These are phyloP conservation scores for Apiotrichum montevideense DNA, from an alignment of 1,284 basidiomycete species.

Conservation along the genomic window DNA sequence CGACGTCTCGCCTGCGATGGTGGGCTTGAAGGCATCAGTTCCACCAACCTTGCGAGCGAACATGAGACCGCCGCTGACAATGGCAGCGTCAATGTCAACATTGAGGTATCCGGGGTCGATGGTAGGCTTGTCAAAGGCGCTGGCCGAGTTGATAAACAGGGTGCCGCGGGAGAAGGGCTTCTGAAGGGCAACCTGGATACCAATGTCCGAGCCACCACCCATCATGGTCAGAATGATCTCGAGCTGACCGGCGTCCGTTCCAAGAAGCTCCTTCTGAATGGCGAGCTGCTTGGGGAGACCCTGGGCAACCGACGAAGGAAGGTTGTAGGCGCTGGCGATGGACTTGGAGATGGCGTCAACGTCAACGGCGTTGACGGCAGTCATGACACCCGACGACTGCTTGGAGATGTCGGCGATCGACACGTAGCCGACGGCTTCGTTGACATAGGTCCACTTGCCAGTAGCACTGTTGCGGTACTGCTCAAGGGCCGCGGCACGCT, in stretches of 20 bases:
- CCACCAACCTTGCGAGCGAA: constrained; percentile 35
- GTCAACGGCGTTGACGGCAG: constrained; percentile 52
- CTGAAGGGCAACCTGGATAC: constrained; percentile 45
- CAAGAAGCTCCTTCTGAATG: constrained; percentile 33
- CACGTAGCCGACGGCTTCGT: constrained; percentile 42
- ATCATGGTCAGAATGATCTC: constrained; percentile 44
- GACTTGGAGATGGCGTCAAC: constrained; percentile 65
- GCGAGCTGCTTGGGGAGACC: constrained; percentile 38
- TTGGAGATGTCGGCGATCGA: constrained; percentile 28
- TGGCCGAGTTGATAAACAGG: constrained; percentile 53
- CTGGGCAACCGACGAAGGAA: constrained; percentile 34
- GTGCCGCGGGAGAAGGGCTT: constrained; percentile 48
- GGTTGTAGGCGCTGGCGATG: constrained; percentile 48
- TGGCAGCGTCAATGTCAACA: constrained; percentile 40
- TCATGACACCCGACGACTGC: constrained; percentile 49
- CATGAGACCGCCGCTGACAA: constrained; percentile 28
- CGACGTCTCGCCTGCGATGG: constrained; percentile 31
- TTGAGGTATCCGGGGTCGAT: constrained; percentile 62
- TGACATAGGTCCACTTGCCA: constrained; percentile 46
- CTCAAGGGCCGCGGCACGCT: constrained; percentile 21
- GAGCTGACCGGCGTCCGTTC: constrained; percentile 36
- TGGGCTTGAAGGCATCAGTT: constrained; percentile 27
- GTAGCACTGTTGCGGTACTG: constrained; percentile 29
- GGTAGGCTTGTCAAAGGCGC: constrained; percentile 54
- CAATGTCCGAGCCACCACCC: constrained; percentile 32